A percentile compares a stretch with the other conserved stretches of the same genome.
Evolutionary conservation across 225 moss, liverwort and hornwort species (phyloP).

Genomic region (Sphagnum contortum): DNA sequence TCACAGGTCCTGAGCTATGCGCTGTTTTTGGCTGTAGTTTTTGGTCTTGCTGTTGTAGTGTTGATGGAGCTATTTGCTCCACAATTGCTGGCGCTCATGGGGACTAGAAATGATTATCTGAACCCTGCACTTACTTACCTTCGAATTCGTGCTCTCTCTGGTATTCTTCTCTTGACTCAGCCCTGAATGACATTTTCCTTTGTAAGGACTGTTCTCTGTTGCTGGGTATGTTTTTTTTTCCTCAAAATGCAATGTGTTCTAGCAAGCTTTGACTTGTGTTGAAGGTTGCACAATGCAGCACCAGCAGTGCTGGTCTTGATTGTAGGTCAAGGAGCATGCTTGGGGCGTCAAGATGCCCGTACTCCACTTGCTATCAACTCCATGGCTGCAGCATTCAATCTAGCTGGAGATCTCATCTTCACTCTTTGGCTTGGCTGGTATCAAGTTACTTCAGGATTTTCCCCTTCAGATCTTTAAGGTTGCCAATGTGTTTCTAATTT

Average conservation of each 20-base stretch:
- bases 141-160: conserved; percentile 69
- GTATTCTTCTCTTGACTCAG: conserved; percentile 11
- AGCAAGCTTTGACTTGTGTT: too few species aligned
- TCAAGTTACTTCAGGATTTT: too few species aligned
- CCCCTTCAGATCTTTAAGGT: too few species aligned
- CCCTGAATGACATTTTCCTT: too few species aligned
- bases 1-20: conserved; percentile 68
- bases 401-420: conserved; percentile 40
- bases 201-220: too few species aligned
- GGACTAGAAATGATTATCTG: conserved; percentile 61
- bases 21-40: conserved; percentile 51
- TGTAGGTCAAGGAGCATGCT: conserved; percentile 72
- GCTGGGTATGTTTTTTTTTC: too few species aligned
- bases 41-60: conserved; percentile 38
- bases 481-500: too few species aligned
- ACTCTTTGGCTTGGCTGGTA: conserved; percentile 71
- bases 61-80: conserved; percentile 52
- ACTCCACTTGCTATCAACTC: conserved; percentile 59
- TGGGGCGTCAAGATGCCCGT: conserved; percentile 77
- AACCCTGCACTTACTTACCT: conserved; percentile 63
- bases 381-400: conserved; percentile 58
- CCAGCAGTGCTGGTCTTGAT: conserved; percentile 72
- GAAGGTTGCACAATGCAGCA: conserved; percentile 21
- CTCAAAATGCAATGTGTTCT: too few species aligned
- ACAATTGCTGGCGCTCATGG: conserved; percentile 53